phyloP scores from a whole-genome alignment of 2,329 filamentous ascomycete genomes.

The Botryosphaeria agaves region DNA sequence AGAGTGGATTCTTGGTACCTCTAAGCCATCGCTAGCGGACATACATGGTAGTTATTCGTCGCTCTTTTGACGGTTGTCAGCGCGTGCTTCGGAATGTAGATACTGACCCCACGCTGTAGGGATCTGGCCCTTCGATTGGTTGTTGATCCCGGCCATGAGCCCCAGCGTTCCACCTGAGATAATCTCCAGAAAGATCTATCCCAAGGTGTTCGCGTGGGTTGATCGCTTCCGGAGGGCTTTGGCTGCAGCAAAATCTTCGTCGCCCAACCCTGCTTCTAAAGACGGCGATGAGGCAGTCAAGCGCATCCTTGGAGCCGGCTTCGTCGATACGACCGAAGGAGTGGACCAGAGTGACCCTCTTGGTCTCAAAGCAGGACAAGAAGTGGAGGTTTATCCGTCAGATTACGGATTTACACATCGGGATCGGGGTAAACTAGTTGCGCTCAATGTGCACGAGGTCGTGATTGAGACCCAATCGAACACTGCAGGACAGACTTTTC shows the following conservation, averaged over 20 bases:
- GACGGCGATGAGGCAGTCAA: conserved; percentile 36
- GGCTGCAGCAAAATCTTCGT: conserved; percentile 21
- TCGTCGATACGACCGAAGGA: conserved; percentile 24
- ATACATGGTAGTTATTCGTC: conserved; percentile 31
- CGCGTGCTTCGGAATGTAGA: conserved; percentile 2
- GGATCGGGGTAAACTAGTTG: neutral
- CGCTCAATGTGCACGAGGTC: neutral
- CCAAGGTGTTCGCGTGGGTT: conserved; percentile 46
- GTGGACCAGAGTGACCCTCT: conserved; percentile 35
- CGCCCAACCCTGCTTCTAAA: conserved; percentile 25
- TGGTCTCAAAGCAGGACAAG: conserved; percentile 32
- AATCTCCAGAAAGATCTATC: conserved; percentile 36
- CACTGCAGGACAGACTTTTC: conserved; percentile 23
- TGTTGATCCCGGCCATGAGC: no score
- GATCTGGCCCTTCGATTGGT: conserved; percentile 50
- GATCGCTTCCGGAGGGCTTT: conserved; percentile 38
- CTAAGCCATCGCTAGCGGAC: conserved; percentile 39
- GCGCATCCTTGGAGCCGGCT: conserved; percentile 27
- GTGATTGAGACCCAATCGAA: conserved; percentile 24
- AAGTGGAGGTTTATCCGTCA: conserved; percentile 19
- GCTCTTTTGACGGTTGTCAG: neutral
- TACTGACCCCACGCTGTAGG: conserved; percentile 35
- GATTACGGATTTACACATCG: neutral
- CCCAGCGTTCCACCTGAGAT: conserved; percentile 32
- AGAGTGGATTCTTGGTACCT: conserved; percentile 39